Base-by-base conservation (phyloP, 2,329 filamentous ascomycete species). In the Fonsecaea erecta region DNA sequence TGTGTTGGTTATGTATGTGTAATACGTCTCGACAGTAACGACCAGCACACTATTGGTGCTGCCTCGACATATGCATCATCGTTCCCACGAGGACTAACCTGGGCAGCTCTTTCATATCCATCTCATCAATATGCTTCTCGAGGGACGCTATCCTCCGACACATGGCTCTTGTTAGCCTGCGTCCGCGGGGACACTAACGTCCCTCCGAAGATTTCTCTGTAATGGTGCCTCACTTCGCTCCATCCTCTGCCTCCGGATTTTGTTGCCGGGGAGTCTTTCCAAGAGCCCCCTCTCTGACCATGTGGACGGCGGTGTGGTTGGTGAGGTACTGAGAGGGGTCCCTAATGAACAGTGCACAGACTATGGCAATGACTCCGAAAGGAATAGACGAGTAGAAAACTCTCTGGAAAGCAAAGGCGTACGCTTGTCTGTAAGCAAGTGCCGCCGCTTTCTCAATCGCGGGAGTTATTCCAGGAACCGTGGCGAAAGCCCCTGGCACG, bases 341-440 rank as follows among this genome's bases (percentile, higher is more conserved):
- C 16, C 32, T 62, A 30, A 66, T 62, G n/a, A 60, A 63, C 1
- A 40, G 28, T 9, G 67, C 62, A 14, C 26, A 40, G n/a, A 65
- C 48, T 18, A 69, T 62, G 11, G 71, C 71, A 24, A 68, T 12
- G 6, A 66, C 59, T 16, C 66, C 70, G 18, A 71, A 72, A 5
- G 70, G 68, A 51, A 72, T 63, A n/a, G 57, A 54, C 32, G 65
- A 24, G 37, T 71, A 61, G 66, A 69, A 84, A 0, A 84, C 81
- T 2, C 77, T 75, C 61, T 74, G 73, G 71, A 83, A 82, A 2
- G 78, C 77, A n/a, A 75, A 63, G 4, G 75, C 71, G 69, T 83
- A 82, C n/a, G 80, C 79, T 11, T 74, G 72, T 67, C 78, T 76
- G 32, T 78, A 66, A 24, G 78, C 77, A 0, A 66, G 62, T 1